These are phyloP conservation scores for Colletotrichum sp. DNA, from an alignment of 2,329 filamentous ascomycete genomes.

Conservation along the genomic window DNA sequence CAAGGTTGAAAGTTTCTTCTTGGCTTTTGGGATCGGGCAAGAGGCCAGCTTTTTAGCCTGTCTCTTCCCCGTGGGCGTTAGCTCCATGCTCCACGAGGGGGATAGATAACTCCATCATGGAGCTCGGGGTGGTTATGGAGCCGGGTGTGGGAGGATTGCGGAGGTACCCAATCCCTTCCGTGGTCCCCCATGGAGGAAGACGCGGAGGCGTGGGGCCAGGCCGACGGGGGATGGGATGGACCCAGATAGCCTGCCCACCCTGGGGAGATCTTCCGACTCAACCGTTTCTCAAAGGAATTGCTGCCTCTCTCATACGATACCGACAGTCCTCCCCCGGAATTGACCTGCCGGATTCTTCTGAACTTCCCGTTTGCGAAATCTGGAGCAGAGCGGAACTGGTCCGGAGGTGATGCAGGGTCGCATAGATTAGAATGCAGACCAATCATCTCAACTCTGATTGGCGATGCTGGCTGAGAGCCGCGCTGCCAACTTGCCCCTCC, in stretches of 20 bases:
- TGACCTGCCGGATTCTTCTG: neutral
- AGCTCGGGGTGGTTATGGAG: neutral
- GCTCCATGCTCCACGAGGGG: neutral
- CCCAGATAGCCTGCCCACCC: neutral
- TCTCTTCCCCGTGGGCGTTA: neutral
- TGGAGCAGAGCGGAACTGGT: neutral
- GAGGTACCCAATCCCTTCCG: slow-evolving; percentile 10
- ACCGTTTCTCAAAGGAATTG: neutral
- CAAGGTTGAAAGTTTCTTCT: neutral
- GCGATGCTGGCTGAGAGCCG: neutral
- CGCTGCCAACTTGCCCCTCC: neutral
- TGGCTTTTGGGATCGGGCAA: neutral
- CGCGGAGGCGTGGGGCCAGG: slow-evolving; percentile 5
- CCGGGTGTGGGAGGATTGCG: slow-evolving; percentile 9
- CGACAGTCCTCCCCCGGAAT: neutral
- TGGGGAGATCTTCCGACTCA: neutral
- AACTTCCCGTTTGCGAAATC: neutral
- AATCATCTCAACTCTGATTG: neutral
- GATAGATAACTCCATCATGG: slow-evolving; percentile 9
- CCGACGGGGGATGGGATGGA: neutral
- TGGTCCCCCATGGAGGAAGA: neutral
- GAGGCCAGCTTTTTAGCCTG: neutral
- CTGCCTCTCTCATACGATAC: neutral
- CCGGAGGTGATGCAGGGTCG: neutral
- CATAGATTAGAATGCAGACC: neutral